Conservation (phyloP, 176 grass and related monocot genomes). For the Miscanthus lutarioriparius region DNA sequence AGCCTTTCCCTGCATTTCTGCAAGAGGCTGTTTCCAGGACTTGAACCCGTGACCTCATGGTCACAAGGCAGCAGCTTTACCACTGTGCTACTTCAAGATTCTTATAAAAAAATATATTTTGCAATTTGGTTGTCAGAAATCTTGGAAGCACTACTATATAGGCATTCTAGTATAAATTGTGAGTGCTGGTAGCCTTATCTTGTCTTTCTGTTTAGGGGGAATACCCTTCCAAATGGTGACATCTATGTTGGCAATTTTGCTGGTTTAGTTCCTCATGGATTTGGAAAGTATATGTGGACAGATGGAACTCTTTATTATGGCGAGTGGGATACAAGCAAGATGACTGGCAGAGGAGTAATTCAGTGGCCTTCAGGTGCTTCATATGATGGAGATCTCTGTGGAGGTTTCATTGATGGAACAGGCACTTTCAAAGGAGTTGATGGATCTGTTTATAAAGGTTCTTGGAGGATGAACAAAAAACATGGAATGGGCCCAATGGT, state of each 20-base stretch:
- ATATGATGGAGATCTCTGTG: conserved; percentile 84
- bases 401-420: conserved; percentile 85
- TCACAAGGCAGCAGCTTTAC: no score
- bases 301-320: conserved; percentile 78
- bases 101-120: neutral
- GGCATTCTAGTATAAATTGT: conserved; percentile 7
- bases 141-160: neutral
- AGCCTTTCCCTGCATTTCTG: no score
- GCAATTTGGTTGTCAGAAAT: neutral
- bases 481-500: conserved; percentile 83
- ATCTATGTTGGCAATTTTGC: conserved; percentile 74
- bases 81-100: neutral
- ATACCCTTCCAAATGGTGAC: conserved; percentile 81
- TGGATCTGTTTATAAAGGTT: conserved; percentile 73
- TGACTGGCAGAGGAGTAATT: conserved; percentile 72
- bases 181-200: neutral
- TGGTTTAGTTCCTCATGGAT: conserved; percentile 78
- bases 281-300: conserved; percentile 83
- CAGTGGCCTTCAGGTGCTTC: conserved; percentile 71
- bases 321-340: conserved; percentile 83
- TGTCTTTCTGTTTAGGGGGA: conserved; percentile 39
- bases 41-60: no score
- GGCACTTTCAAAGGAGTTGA: conserved; percentile 71
- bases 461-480: conserved; percentile 90
- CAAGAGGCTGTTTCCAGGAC: no score